phyloP scores from a whole-genome alignment of 768 basidiomycete genomes.

The Suillus luteus region DNA sequence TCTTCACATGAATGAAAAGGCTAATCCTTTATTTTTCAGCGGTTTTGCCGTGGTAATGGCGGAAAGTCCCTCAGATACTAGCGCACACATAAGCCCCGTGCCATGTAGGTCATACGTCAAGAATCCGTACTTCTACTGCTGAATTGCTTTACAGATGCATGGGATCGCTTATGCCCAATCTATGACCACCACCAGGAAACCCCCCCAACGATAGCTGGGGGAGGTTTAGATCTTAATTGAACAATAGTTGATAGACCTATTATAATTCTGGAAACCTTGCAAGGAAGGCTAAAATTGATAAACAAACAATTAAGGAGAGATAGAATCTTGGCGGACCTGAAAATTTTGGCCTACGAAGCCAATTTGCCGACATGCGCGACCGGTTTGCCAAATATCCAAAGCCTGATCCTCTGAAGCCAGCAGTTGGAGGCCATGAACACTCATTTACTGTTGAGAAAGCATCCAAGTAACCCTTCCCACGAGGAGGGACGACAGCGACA shows the following conservation, averaged over 20 bases:
- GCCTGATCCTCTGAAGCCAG: neutral
- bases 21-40: conserved; percentile 10
- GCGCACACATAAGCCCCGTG: neutral
- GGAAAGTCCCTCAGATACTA: conserved; percentile 21
- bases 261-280: neutral
- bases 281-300: neutral
- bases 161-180: conserved; percentile 29
- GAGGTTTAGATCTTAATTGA: neutral
- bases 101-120: neutral
- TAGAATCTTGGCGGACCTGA: neutral
- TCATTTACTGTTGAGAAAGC: neutral
- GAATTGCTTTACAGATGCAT: conserved; percentile 18
- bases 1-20: neutral
- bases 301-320: neutral
- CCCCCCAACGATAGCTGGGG: neutral
- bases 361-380: neutral
- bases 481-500: neutral
- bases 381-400: neutral
- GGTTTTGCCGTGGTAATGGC: conserved; percentile 36
- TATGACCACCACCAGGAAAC: neutral
- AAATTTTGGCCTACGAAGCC: neutral
- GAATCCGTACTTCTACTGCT: neutral
- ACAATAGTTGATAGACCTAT: too few species aligned
- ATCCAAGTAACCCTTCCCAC: too few species aligned
- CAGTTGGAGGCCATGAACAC: neutral